Percentiles rank a stretch among this genome's conserved stretches.
These are phyloP conservation scores for Erodium chrysanthum DNA, from an alignment of 441 rosid species.

Conservation along the genomic window DNA sequence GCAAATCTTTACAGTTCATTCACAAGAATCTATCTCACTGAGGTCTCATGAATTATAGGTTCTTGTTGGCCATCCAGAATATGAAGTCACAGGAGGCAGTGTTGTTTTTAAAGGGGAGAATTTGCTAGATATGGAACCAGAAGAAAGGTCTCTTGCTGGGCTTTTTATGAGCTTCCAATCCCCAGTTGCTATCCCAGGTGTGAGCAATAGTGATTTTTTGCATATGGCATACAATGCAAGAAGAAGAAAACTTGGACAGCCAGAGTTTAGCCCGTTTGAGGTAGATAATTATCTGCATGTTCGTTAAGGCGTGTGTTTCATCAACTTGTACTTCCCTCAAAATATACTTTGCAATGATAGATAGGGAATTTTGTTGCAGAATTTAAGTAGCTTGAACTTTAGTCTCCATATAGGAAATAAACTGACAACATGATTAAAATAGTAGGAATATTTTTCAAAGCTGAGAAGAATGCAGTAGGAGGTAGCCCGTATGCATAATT, in stretches of 20 bases:
- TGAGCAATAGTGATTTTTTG: slow-evolving; percentile 75
- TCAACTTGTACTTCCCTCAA: background rate
- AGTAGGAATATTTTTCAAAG: background rate
- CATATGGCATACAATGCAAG: slow-evolving; percentile 91
- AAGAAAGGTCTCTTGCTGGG: slow-evolving; percentile 91
- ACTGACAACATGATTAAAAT: background rate
- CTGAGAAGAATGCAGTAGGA: background rate
- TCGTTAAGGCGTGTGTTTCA: background rate
- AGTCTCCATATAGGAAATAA: background rate
- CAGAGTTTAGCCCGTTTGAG: slow-evolving; percentile 85
- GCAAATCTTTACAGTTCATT: background rate
- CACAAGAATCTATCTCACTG: slow-evolving; percentile 7
- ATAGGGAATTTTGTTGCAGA: background rate
- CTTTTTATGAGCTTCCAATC: slow-evolving; percentile 95
- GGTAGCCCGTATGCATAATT: background rate
- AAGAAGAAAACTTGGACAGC: slow-evolving; percentile 56
- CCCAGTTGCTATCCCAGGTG: slow-evolving; percentile 93
- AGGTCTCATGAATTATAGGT: slow-evolving; percentile 35
- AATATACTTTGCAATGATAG: background rate
- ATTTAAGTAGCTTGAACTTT: background rate
- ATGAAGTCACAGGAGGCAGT: slow-evolving; percentile 85
- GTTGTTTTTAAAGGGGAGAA: slow-evolving; percentile 70
- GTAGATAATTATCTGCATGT: slow-evolving; percentile 24
- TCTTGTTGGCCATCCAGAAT: slow-evolving; percentile 91
- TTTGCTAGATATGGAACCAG: slow-evolving; percentile 85